A percentile compares a stretch with the other conserved stretches of the same genome.
Evolutionary conservation across 176 grass and related monocot species (phyloP).

Genomic region (Panicum miliaceum): DNA sequence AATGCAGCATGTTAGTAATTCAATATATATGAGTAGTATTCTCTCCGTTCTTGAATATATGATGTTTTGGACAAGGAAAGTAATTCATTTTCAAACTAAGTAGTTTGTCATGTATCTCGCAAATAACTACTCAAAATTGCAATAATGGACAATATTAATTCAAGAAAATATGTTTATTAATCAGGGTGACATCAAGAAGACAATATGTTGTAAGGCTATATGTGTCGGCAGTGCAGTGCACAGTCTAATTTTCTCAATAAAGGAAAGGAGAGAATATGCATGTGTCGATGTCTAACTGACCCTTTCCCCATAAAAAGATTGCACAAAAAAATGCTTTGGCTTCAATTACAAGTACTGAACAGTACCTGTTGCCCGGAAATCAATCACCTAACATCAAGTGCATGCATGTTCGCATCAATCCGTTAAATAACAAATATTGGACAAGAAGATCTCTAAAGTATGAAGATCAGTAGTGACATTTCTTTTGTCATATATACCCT

Average conservation of each 20-base stretch:
- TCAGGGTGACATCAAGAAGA: not conserved
- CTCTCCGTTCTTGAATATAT: too few species aligned
- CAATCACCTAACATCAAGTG: slow-evolving; percentile 50
- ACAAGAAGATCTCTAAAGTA: not conserved
- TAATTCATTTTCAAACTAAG: too few species aligned
- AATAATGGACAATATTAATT: not conserved
- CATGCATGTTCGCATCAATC: slow-evolving; percentile 26
- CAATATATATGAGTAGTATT: not conserved
- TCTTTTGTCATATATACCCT: slow-evolving; percentile 3
- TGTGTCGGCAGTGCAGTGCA: not conserved
- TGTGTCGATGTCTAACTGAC: slow-evolving; percentile 21
- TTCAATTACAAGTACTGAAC: slow-evolving; percentile 67
- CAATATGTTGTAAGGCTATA: not conserved
- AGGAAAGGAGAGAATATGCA: not conserved
- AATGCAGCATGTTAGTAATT: not conserved
- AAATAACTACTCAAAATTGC: not conserved
- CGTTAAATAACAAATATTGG: slow-evolving; percentile 50
- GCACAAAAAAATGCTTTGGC: slow-evolving; percentile 57
- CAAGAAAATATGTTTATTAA: not conserved
- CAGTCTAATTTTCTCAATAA: not conserved
- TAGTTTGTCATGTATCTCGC: not conserved
- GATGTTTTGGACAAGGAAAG: too few species aligned
- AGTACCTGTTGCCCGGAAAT: slow-evolving; percentile 50
- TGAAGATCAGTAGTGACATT: slow-evolving; percentile 22
- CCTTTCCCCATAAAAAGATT: slow-evolving; percentile 57